Conservation (phyloP, 306 rosid genomes). For the Casuarina glauca region DNA sequence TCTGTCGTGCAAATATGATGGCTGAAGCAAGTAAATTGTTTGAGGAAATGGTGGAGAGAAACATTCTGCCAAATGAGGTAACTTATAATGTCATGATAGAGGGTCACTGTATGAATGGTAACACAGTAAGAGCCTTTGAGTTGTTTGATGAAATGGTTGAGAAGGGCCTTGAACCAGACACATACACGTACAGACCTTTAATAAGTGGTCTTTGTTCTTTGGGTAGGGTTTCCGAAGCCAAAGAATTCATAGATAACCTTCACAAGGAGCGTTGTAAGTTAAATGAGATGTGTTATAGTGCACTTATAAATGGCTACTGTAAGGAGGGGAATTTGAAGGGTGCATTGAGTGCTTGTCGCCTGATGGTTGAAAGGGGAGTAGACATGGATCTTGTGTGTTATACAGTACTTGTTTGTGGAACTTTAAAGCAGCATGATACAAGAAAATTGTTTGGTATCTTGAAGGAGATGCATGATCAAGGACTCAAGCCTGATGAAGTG, state of each 20-base stretch:
- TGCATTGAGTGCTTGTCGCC: slow-evolving; percentile 64
- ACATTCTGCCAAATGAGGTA: slow-evolving; percentile 78
- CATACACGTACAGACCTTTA: slow-evolving; percentile 76
- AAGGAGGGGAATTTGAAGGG: slow-evolving; percentile 72
- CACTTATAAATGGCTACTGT: slow-evolving; percentile 83
- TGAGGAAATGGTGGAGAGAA: slow-evolving; percentile 59
- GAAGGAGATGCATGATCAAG: slow-evolving; percentile 62
- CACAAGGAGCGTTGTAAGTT: slow-evolving; percentile 54
- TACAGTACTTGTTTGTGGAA: slow-evolving; percentile 68
- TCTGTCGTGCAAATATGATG: slow-evolving; percentile 60
- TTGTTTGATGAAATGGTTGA: slow-evolving; percentile 70
- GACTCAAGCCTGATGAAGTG: slow-evolving; percentile 71
- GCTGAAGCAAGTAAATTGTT: slow-evolving; percentile 65
- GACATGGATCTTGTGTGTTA: slow-evolving; percentile 83
- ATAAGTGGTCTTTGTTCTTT: slow-evolving; percentile 78
- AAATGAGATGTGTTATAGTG: slow-evolving; percentile 84
- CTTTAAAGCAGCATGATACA: slow-evolving; percentile 59
- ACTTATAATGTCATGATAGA: slow-evolving; percentile 91
- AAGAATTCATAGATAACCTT: slow-evolving; percentile 66
- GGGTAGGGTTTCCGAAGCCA: slow-evolving; percentile 77
- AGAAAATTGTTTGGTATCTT: slow-evolving; percentile 52
- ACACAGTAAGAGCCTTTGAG: slow-evolving; percentile 69
- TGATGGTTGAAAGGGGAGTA: slow-evolving; percentile 76
- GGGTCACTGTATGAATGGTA: slow-evolving; percentile 64
- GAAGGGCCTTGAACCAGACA: slow-evolving; percentile 77